These are phyloP conservation scores for Moniliella sp. DNA, from an alignment of 1,284 basidiomycete species.

Conservation along the genomic window DNA sequence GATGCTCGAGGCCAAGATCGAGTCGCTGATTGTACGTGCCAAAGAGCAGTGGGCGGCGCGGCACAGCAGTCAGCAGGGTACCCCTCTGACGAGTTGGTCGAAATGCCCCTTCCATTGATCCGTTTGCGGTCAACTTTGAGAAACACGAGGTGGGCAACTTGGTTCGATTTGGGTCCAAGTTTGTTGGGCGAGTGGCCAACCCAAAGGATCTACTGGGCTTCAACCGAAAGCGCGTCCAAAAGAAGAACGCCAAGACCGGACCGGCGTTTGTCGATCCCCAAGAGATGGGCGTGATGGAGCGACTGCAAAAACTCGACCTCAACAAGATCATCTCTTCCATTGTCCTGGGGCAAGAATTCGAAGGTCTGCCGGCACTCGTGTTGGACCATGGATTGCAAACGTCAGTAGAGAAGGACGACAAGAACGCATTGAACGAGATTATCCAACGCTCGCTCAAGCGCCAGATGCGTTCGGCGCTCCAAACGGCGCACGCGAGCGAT, in stretches of 20 bases:
- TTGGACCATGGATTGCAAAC: no score
- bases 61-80: constrained; percentile 30
- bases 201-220: constrained; percentile 80
- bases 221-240: constrained; percentile 44
- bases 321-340: not conserved
- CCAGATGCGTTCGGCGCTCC: no score
- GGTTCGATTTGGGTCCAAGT: constrained; percentile 86
- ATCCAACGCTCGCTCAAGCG: no score
- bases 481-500: no score
- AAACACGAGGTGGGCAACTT: constrained; percentile 45
- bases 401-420: no score
- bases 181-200: constrained; percentile 72
- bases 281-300: constrained; percentile 8
- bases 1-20: constrained; percentile 36
- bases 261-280: constrained; percentile 10
- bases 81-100: constrained; percentile 1
- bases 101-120: constrained; percentile 62
- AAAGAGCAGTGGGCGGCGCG: constrained; percentile 60
- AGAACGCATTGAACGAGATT: no score
- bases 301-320: not conserved
- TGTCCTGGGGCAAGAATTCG: not conserved
- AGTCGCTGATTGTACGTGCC: constrained; percentile 50
- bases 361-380: no score
- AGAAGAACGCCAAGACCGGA: constrained; percentile 2
- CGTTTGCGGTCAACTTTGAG: constrained; percentile 42